Conservation (phyloP, 371 early-diverging fungal genomes). For the Apophysomyces trapeziformis region DNA sequence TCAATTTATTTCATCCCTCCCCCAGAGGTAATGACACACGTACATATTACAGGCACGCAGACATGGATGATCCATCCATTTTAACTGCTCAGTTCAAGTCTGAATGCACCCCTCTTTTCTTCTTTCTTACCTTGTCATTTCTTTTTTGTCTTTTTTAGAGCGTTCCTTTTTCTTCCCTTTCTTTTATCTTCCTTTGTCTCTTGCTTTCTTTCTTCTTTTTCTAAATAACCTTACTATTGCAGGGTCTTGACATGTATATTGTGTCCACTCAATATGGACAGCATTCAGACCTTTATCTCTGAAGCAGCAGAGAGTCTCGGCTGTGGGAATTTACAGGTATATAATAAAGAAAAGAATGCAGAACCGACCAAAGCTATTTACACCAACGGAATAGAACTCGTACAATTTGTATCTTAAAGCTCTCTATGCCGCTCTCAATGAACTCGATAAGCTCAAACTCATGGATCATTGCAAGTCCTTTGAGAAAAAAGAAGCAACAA, state of each 20-base stretch:
- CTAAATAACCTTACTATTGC: constrained; percentile 1
- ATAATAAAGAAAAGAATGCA: neutral
- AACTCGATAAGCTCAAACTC: constrained; percentile 45
- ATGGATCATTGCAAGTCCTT: constrained; percentile 41
- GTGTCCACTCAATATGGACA: constrained; percentile 19
- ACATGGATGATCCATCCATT: constrained; percentile 3
- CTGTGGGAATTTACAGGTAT: constrained; percentile 30
- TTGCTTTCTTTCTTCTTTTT: constrained; percentile 5
- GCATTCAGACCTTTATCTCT: constrained; percentile 29
- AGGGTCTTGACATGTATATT: constrained; percentile 24
- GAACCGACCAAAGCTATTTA: neutral
- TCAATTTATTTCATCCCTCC: neutral
- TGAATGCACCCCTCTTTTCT: constrained; percentile 12
- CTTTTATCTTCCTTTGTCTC: neutral
- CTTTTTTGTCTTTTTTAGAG: constrained; percentile 11
- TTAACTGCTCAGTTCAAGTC: constrained; percentile 10
- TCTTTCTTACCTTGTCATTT: constrained; percentile 6
- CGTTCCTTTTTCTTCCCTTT: constrained; percentile 9
- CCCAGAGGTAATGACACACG: neutral
- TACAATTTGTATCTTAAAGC: constrained; percentile 47
- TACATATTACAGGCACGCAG: neutral
- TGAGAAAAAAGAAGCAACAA: neutral
- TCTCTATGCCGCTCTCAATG: constrained; percentile 30
- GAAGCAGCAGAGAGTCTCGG: constrained; percentile 34
- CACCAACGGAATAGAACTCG: constrained; percentile 25